Evolutionary conservation across 192 early-diverging fungal species (phyloP).

Genomic region (Coemansia sp.): DNA sequence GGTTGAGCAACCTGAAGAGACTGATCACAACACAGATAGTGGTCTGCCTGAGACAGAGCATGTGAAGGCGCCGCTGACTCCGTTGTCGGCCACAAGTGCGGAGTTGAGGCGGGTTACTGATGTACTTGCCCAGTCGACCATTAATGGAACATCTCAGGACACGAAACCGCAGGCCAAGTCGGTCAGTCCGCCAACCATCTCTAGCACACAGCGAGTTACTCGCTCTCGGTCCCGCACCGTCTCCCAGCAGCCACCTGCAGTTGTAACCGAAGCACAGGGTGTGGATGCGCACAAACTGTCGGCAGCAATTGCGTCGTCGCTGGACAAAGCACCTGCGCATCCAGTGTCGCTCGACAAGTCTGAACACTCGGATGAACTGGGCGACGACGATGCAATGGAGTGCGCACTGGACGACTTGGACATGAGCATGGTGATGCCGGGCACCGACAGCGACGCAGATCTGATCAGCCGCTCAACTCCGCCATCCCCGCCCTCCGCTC

Average conservation of each 20-base stretch:
- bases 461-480: constrained; percentile 52
- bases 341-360: neutral
- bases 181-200: neutral
- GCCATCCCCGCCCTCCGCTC: constrained; percentile 45
- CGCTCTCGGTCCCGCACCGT: neutral
- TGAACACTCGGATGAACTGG: neutral
- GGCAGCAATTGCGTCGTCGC: constrained; percentile 18
- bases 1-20: neutral
- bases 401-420: constrained; percentile 19
- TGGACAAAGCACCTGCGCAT: neutral
- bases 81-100: constrained; percentile 12
- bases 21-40: neutral
- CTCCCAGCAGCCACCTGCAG: neutral
- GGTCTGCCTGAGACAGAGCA: neutral
- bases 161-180: neutral
- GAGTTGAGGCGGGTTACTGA: constrained; percentile 12
- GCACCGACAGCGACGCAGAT: constrained; percentile 27
- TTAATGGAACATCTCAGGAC: neutral
- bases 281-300: constrained; percentile 20
- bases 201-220: neutral
- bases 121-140: constrained; percentile 13
- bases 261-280: neutral
- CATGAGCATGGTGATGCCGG: constrained; percentile 38
- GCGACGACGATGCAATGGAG: constrained; percentile 12
- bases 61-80: neutral